Evolutionary conservation across 2,329 filamentous ascomycete species (phyloP).

Genomic region (Coniochaeta sp.): DNA sequence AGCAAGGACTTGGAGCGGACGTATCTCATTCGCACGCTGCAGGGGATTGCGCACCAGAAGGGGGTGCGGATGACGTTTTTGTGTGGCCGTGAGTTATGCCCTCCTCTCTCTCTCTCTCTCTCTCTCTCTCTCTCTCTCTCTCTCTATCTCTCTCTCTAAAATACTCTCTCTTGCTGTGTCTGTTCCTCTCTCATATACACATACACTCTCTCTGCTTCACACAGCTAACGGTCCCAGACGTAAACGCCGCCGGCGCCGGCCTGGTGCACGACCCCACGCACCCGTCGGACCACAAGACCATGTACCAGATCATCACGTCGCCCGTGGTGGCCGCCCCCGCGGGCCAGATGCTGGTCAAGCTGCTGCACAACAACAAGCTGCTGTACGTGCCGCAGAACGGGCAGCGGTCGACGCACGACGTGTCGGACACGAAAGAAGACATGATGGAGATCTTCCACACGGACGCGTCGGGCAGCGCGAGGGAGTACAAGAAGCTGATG

Average conservation of each 20-base stretch:
- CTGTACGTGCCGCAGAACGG: conserved; percentile 90
- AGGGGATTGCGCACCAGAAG: conserved; percentile 92
- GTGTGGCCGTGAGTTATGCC: conserved; percentile 59
- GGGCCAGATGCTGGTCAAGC: conserved; percentile 77
- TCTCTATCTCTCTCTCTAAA: not conserved
- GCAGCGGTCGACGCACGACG: conserved; percentile 62
- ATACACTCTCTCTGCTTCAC: no score
- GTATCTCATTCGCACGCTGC: conserved; percentile 90
- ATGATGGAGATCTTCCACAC: conserved; percentile 99
- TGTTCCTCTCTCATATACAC: no score
- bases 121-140: not conserved
- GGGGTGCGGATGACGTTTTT: conserved; percentile 95
- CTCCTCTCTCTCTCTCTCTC: not conserved
- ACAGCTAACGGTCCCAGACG: no score
- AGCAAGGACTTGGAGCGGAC: conserved; percentile 96
- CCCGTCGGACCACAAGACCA: conserved; percentile 92
- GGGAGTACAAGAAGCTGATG: conserved; percentile 90
- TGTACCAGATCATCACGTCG: conserved; percentile 96
- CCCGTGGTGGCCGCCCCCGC: conserved; percentile 87
- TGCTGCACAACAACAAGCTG: conserved; percentile 91
- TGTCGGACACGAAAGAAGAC: conserved; percentile 94
- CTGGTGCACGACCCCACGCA: conserved; percentile 89
- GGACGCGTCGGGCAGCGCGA: conserved; percentile 74
- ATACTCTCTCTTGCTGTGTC: no score
- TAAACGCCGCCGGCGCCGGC: conserved; percentile 86